Evolutionary conservation across 768 basidiomycete genomes (phyloP).

Genomic region (Russula brevipes): DNA sequence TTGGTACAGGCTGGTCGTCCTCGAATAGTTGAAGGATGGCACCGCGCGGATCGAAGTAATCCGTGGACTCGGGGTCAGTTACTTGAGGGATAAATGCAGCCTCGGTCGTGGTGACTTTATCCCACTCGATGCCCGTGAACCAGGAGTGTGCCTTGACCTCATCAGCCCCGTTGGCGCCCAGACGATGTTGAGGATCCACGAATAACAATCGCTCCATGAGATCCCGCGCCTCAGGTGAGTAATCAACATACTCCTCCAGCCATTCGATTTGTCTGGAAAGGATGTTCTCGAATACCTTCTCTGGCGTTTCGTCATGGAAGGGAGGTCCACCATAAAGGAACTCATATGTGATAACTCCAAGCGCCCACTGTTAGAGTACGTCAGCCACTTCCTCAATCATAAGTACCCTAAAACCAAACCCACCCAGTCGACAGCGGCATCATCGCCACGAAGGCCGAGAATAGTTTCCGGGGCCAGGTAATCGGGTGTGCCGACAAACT

Average conservation of each 20-base stretch:
- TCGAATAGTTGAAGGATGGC: slow-evolving; percentile 88
- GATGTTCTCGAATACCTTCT: slow-evolving; percentile 98
- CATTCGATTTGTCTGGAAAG: slow-evolving; percentile 90
- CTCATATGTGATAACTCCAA: slow-evolving; percentile 97
- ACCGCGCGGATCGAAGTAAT: slow-evolving; percentile 97
- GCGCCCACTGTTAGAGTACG: slow-evolving; percentile 71
- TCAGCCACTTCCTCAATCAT: slow-evolving; percentile 17
- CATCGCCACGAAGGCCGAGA: slow-evolving; percentile 90
- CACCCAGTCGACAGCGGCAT: slow-evolving; percentile 96
- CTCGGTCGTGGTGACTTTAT: slow-evolving; percentile 79
- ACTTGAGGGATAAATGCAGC: slow-evolving; percentile 95
- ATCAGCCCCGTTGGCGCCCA: slow-evolving; percentile 82
- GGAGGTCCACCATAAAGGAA: slow-evolving; percentile 96
- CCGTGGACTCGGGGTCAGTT: slow-evolving; percentile 96
- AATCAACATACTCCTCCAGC: slow-evolving; percentile 91
- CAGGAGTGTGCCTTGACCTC: slow-evolving; percentile 93
- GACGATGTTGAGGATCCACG: slow-evolving; percentile 68
- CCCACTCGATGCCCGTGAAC: slow-evolving; percentile 90
- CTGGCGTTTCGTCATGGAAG: slow-evolving; percentile 95
- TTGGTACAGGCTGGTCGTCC: slow-evolving; percentile 68
- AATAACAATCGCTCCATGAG: slow-evolving; percentile 86
- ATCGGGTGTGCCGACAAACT: slow-evolving; percentile 96
- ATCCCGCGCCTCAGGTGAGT: slow-evolving; percentile 79
- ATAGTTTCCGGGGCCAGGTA: slow-evolving; percentile 96
- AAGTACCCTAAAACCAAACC: slow-evolving; percentile 31